Percentiles rank a stretch among this genome's conserved stretches.
These are phyloP conservation scores for Colletotrichum shisoi DNA, from an alignment of 2,329 filamentous ascomycete genomes.

Conservation along the genomic window DNA sequence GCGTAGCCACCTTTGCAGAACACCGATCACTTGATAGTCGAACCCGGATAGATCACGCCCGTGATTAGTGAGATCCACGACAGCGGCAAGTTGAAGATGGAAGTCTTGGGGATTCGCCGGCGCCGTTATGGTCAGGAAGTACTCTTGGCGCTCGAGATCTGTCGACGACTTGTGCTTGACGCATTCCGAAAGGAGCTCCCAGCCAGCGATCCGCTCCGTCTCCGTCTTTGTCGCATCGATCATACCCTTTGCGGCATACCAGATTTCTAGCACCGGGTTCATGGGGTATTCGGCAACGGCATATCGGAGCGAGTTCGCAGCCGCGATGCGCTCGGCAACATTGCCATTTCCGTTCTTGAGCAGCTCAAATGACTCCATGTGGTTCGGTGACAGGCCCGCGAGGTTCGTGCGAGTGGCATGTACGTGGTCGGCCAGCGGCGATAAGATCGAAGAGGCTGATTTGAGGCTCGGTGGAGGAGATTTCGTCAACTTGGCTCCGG, in stretches of 20 bases:
- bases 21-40: slow-evolving; percentile 70
- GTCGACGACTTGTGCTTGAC: slow-evolving; percentile 69
- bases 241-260: slow-evolving; percentile 71
- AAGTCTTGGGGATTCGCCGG: slow-evolving; percentile 69
- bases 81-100: slow-evolving; percentile 69
- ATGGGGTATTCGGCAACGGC: slow-evolving; percentile 67
- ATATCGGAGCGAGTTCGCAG: slow-evolving; percentile 64
- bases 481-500: slow-evolving; percentile 63
- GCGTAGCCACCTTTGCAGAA: slow-evolving; percentile 68
- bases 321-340: slow-evolving; percentile 62
- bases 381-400: slow-evolving; percentile 59
- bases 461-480: slow-evolving; percentile 56
- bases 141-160: slow-evolving; percentile 72
- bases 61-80: slow-evolving; percentile 67
- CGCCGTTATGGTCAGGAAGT: slow-evolving; percentile 68
- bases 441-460: slow-evolving; percentile 48
- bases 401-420: slow-evolving; percentile 53
- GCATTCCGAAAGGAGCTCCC: slow-evolving; percentile 71
- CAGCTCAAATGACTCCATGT: slow-evolving; percentile 63
- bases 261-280: slow-evolving; percentile 67
- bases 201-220: slow-evolving; percentile 66
- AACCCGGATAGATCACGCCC: slow-evolving; percentile 71
- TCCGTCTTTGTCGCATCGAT: slow-evolving; percentile 65
- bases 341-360: slow-evolving; percentile 58
- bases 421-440: slow-evolving; percentile 56